Percentiles rank a stretch among this genome's conserved stretches.
phyloP scores from a whole-genome alignment of 306 rosid species.

The Senna tora region DNA sequence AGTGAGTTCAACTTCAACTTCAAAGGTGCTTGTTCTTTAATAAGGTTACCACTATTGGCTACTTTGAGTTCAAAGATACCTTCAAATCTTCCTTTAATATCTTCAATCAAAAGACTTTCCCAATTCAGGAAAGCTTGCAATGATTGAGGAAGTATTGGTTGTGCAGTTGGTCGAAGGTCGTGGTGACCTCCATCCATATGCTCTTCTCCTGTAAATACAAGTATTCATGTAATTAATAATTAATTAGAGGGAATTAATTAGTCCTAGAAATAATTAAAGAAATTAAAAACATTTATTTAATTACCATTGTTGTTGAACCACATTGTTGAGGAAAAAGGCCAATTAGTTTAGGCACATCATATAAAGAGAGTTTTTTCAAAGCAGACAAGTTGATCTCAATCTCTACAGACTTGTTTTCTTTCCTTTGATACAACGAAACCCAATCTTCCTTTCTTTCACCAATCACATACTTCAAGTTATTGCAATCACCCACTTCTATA shows the following conservation, averaged over 20 bases:
- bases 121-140: neutral
- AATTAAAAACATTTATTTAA: no score
- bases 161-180: neutral
- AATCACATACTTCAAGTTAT: neutral
- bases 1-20: neutral
- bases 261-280: no score
- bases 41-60: neutral
- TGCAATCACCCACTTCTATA: neutral
- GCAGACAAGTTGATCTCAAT: neutral
- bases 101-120: no score
- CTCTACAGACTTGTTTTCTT: neutral
- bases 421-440: neutral
- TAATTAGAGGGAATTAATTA: no score
- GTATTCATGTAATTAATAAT: no score
- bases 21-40: neutral
- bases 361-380: neutral
- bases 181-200: neutral
- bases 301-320: no score
- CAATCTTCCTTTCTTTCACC: neutral
- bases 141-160: neutral
- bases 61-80: neutral
- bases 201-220: no score
- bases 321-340: no score
- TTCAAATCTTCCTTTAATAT: neutral
- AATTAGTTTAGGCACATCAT: no score